Conservation (phyloP, 1,284 basidiomycete species). For the Tausonia pullulans region DNA sequence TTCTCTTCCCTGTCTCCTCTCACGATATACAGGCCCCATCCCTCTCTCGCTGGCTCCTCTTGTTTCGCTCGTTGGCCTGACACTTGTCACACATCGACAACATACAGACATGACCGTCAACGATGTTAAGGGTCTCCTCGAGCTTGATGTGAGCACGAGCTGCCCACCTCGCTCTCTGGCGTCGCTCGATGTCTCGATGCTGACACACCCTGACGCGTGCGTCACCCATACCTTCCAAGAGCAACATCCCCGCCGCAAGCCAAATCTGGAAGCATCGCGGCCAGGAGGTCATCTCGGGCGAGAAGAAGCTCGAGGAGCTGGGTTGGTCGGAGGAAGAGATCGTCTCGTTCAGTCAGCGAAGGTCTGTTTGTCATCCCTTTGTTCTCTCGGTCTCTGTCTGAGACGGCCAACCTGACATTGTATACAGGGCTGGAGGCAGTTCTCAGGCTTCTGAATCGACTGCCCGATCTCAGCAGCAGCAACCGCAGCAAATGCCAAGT, state of each 20-base stretch:
- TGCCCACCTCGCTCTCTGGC: not conserved
- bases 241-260: not conserved
- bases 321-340: slow-evolving; percentile 11
- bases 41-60: no score
- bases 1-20: no score
- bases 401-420: not conserved
- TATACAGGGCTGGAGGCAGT: not conserved
- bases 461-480: not conserved
- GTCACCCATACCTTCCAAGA: not conserved
- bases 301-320: slow-evolving; percentile 12
- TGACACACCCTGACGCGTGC: not conserved
- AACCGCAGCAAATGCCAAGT: not conserved
- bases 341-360: slow-evolving; percentile 2
- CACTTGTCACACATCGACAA: no score
- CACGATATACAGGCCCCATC: no score
- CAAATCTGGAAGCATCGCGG: slow-evolving; percentile 6
- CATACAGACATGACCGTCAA: slow-evolving; percentile 61
- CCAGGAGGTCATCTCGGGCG: slow-evolving; percentile 2
- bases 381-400: not conserved
- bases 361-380: not conserved
- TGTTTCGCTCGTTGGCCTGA: no score
- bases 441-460: not conserved
- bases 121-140: slow-evolving; percentile 76
- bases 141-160: slow-evolving; percentile 60
- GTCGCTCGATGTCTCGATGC: not conserved